Evolutionary conservation across 768 basidiomycete genomes (phyloP), one percentile per base, ranked within the genome.

Genomic region (Plicaturopsis crispa): DNA sequence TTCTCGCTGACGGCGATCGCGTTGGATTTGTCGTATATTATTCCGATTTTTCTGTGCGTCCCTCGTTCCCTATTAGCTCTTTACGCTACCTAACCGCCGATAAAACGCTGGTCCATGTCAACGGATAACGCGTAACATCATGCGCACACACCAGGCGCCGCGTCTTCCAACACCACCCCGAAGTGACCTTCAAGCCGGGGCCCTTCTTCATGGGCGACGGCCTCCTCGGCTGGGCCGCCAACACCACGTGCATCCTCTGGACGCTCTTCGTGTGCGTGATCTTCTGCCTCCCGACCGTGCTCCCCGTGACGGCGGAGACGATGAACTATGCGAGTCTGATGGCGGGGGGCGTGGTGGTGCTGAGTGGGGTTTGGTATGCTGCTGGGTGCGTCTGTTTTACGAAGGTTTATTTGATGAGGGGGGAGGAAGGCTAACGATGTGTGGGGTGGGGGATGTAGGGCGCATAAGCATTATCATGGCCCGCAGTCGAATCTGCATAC

Each of bases 241-340:
- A 89, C 48, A 44, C 67, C 20, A 65, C 63, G n/a, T 85, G 83
- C 56, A 80, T 85, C 35, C 35, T 51, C 10, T 85, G 82, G 82
- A 80, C 80, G 23, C 48, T 73, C 10, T 84, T 84, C 55, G 70
- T 86, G 24, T 69, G 63, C 41, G 67, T 86, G 31, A 76, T 88
- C 48, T 84, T 86, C 59, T 75, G 79, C 30, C 60, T 89, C 48
- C 87, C 87, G 1, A 83, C 76, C 4, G 52, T 73, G 31, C 58
- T 67, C 30, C 86, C 88, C 3, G 80, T 87, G 13, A 84, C 80
- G n/a, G 48, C 58, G 26, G 53, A 67, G 21, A 85, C 79, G 42
- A 86, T 88, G 83, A 87, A 88, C 53, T 88, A 88, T 48, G 80
- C 82, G n/a, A n/a, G n/a, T n/a, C n/a, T n/a, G n/a, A n/a, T n/a